These are phyloP conservation scores for Boletus sensibilis DNA, from an alignment of 768 basidiomycete species.

Conservation along the genomic window DNA sequence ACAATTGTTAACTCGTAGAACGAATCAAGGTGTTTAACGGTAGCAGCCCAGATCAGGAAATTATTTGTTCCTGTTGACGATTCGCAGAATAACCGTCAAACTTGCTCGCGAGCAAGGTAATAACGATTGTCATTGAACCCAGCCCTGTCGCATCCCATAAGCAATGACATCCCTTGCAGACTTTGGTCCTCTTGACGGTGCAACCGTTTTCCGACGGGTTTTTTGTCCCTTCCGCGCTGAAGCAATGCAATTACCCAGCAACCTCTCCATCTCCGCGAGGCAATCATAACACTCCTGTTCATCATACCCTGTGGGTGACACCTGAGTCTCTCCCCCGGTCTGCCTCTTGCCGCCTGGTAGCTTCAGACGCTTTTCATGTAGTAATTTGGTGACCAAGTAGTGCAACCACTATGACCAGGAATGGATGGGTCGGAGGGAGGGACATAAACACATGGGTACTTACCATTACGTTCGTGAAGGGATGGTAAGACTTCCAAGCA, in stretches of 20 bases:
- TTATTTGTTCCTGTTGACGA: too few relatives aligned
- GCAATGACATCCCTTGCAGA: slow-evolving; percentile 63
- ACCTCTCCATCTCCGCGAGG: slow-evolving; percentile 61
- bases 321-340: slow-evolving; percentile 13
- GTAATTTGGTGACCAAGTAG: slow-evolving; percentile 72
- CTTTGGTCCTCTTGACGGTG: slow-evolving; percentile 16
- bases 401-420: slow-evolving; percentile 77
- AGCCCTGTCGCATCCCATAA: slow-evolving; percentile 60
- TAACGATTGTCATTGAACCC: slow-evolving; percentile 43
- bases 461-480: slow-evolving; percentile 90
- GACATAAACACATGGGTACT: slow-evolving; percentile 19
- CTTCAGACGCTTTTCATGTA: slow-evolving; percentile 67
- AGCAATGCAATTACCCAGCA: slow-evolving; percentile 50
- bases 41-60: too few relatives aligned
- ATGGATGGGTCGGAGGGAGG: slow-evolving; percentile 9
- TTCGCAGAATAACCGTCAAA: too few relatives aligned
- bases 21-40: too few relatives aligned
- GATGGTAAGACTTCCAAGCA: slow-evolving; percentile 75
- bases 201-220: slow-evolving; percentile 37
- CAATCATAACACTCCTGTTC: slow-evolving; percentile 72
- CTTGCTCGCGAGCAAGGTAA: too few relatives aligned
- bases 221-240: slow-evolving; percentile 33
- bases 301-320: slow-evolving; percentile 41
- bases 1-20: too few relatives aligned
- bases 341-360: slow-evolving; percentile 47